Percentiles rank a stretch among this genome's conserved stretches.
Evolutionary conservation across 2,329 filamentous ascomycete species (phyloP).

Genomic region (Trichoderma semiorbis): DNA sequence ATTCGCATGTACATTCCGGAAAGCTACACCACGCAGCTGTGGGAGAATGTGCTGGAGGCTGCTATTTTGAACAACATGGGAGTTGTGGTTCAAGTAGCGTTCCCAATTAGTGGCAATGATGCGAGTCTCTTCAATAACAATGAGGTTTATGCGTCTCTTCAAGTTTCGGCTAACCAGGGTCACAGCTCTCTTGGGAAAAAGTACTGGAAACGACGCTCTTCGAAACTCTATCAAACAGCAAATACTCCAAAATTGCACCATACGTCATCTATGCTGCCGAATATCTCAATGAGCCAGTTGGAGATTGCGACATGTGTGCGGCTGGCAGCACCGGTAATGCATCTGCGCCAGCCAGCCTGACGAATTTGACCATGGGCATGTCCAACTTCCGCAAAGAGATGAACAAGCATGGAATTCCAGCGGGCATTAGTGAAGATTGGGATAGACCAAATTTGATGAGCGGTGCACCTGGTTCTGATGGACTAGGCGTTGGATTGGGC

Average conservation of each 20-base stretch:
- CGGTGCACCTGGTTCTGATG: neutral
- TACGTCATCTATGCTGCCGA: slow-evolving; percentile 22
- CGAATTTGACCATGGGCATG: neutral
- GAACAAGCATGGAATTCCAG: slow-evolving; percentile 16
- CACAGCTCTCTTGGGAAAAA: slow-evolving; percentile 10
- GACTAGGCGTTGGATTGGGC: neutral
- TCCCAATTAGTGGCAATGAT: slow-evolving; percentile 18
- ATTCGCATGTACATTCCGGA: slow-evolving; percentile 22
- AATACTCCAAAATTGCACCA: slow-evolving; percentile 17
- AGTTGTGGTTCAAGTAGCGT: slow-evolving; percentile 20
- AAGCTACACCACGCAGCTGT: slow-evolving; percentile 18
- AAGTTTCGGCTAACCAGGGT: neutral
- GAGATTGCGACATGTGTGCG: slow-evolving; percentile 16
- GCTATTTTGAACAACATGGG: slow-evolving; percentile 23
- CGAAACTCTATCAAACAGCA: neutral
- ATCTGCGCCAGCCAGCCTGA: neutral
- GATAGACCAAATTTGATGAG: slow-evolving; percentile 20
- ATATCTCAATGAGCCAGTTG: slow-evolving; percentile 22
- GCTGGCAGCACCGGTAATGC: slow-evolving; percentile 18
- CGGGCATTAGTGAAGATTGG: slow-evolving; percentile 23
- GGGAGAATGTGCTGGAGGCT: slow-evolving; percentile 21
- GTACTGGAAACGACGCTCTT: neutral
- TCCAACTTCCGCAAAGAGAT: slow-evolving; percentile 16
- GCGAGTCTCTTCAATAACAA: slow-evolving; percentile 4
- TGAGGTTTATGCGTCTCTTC: neutral